Conservation (phyloP, 176 grass and related monocot species). For the Oryza glumipatula region DNA sequence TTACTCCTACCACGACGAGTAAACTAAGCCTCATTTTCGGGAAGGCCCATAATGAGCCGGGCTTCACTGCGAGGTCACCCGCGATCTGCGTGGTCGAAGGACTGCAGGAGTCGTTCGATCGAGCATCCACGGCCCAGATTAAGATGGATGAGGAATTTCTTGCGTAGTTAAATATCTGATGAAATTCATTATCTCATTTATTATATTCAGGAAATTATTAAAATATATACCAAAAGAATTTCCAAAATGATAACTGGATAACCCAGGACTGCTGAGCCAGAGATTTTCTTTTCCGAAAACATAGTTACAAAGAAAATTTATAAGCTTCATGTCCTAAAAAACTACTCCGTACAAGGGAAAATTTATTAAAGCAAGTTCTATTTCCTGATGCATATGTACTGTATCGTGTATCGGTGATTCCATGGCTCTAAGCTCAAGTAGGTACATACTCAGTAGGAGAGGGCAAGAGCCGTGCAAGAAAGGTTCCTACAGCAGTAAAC, state of each 20-base stretch:
- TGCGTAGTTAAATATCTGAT: too few relatives aligned
- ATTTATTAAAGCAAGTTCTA: slow-evolving; percentile 24
- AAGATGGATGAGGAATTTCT: too few relatives aligned
- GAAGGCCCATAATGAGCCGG: too few relatives aligned
- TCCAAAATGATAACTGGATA: not conserved
- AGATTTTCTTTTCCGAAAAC: not conserved
- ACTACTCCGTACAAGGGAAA: slow-evolving; percentile 16
- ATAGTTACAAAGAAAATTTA: slow-evolving; percentile 3
- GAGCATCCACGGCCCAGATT: too few relatives aligned
- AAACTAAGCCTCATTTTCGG: too few relatives aligned
- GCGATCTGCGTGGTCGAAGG: too few relatives aligned
- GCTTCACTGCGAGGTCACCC: too few relatives aligned
- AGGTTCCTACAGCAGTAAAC: slow-evolving; percentile 51
- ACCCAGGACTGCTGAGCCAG: not conserved
- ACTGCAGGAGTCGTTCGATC: too few relatives aligned
- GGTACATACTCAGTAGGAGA: slow-evolving; percentile 58
- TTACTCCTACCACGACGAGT: too few relatives aligned
- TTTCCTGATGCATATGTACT: not conserved
- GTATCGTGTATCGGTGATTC: too few relatives aligned
- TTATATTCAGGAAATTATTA: not conserved
- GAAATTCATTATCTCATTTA: not conserved
- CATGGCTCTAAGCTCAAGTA: slow-evolving; percentile 47
- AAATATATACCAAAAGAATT: not conserved
- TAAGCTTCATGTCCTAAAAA: slow-evolving; percentile 15
- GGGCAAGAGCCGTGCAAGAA: slow-evolving; percentile 53